Conservation (phyloP, 2,329 filamentous ascomycete species). For the Aspergillus bombycis region DNA sequence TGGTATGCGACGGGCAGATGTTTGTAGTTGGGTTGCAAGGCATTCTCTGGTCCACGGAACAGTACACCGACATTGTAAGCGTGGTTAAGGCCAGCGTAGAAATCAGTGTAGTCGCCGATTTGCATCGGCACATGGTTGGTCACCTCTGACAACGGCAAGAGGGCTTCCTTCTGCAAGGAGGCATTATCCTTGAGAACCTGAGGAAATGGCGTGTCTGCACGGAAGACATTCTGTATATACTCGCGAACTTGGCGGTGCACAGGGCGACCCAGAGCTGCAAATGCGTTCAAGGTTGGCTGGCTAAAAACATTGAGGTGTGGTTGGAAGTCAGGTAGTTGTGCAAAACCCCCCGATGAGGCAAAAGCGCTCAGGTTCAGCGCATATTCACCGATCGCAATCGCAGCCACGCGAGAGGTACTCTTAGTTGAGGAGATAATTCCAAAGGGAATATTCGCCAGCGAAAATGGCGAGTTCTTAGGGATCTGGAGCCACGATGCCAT, state of each 20-base stretch:
- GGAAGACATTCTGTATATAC: slow-evolving; percentile 70
- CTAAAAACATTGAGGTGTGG: slow-evolving; percentile 65
- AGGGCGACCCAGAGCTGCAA: slow-evolving; percentile 71
- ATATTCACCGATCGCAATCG: slow-evolving; percentile 72
- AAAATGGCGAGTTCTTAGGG: slow-evolving; percentile 67
- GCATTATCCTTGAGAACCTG: slow-evolving; percentile 66
- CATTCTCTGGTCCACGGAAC: slow-evolving; percentile 72
- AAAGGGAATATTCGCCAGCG: slow-evolving; percentile 79
- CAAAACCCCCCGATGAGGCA: slow-evolving; percentile 62
- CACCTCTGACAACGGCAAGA: slow-evolving; percentile 63
- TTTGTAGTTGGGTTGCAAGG: slow-evolving; percentile 79
- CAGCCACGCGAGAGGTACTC: slow-evolving; percentile 62
- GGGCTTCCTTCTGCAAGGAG: slow-evolving; percentile 57
- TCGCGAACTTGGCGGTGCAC: slow-evolving; percentile 70
- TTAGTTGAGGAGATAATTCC: slow-evolving; percentile 72
- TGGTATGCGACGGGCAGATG: slow-evolving; percentile 83
- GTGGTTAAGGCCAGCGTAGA: slow-evolving; percentile 80
- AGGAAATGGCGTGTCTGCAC: slow-evolving; percentile 61
- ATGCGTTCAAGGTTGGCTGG: slow-evolving; percentile 69
- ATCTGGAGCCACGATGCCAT: slow-evolving; percentile 63
- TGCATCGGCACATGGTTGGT: slow-evolving; percentile 73
- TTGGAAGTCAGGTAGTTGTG: slow-evolving; percentile 59
- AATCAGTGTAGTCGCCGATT: slow-evolving; percentile 84
- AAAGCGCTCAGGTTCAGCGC: slow-evolving; percentile 71
- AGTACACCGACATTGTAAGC: slow-evolving; percentile 72